Evolutionary conservation across 2,329 filamentous ascomycete genomes (phyloP).

Genomic region (Ophiosphaerella herpotricha): DNA sequence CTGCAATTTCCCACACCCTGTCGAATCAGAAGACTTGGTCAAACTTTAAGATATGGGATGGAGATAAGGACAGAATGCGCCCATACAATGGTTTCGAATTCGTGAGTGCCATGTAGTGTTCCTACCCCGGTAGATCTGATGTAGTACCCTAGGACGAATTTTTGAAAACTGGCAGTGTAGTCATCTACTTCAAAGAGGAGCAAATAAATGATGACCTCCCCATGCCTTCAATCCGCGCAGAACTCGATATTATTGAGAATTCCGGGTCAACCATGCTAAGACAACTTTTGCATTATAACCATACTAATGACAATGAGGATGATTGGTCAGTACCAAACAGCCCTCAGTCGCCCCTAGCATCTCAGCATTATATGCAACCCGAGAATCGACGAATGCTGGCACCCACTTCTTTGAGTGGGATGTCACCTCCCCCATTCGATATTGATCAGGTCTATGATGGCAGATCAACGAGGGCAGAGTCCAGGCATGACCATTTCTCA

Average conservation of each 20-base stretch:
- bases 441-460: constrained; percentile 31
- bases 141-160: constrained; percentile 39
- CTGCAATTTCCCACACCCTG: constrained; percentile 23
- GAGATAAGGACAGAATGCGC: constrained; percentile 31
- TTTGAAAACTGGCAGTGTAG: constrained; percentile 45
- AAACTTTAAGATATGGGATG: constrained; percentile 45
- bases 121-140: constrained; percentile 10
- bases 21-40: constrained; percentile 38
- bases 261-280: constrained; percentile 45
- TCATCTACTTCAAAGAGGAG: constrained; percentile 48
- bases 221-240: constrained; percentile 41
- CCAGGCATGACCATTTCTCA: constrained; percentile 20
- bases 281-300: constrained; percentile 43
- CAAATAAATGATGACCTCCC: constrained; percentile 42
- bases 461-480: constrained; percentile 15
- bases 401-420: constrained; percentile 30
- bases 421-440: constrained; percentile 35
- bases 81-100: constrained; percentile 46
- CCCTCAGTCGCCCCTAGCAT: constrained; percentile 21
- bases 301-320: constrained; percentile 41
- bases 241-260: constrained; percentile 41
- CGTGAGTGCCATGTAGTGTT: constrained; percentile 20
- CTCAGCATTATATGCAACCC: constrained; percentile 18
- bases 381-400: constrained; percentile 30
- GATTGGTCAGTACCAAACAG: constrained; percentile 35